A percentile compares a stretch with the other conserved stretches of the same genome.
These are phyloP conservation scores for Paraleonurus japonicus DNA, from an alignment of 257 asterid species.

Conservation along the genomic window DNA sequence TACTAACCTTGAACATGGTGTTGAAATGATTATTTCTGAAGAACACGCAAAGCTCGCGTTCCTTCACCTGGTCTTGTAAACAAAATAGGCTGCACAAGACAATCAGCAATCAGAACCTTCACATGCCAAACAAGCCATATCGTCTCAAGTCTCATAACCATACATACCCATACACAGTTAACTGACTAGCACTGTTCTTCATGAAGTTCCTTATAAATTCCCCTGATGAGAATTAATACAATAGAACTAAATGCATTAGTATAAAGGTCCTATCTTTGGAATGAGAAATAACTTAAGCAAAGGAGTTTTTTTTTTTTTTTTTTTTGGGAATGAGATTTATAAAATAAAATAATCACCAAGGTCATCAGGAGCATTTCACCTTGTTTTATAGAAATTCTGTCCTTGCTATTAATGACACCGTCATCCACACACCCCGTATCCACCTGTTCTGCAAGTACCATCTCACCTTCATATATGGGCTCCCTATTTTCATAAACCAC, in stretches of 20 bases:
- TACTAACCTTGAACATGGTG: conserved; percentile 93
- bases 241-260: conserved; percentile 23
- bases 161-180: conserved; percentile 83
- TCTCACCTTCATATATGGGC: conserved; percentile 97
- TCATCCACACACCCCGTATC: conserved; percentile 36
- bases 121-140: conserved; percentile 19
- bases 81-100: conserved; percentile 67
- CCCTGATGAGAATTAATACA: conserved; percentile 51
- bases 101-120: conserved; percentile 28
- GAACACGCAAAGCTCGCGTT: conserved; percentile 87
- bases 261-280: conserved; percentile 5
- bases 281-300: background rate
- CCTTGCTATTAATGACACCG: conserved; percentile 36
- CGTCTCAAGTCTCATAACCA: conserved; percentile 24
- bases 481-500: conserved; percentile 51
- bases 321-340: conserved; percentile 11
- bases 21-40: conserved; percentile 99
- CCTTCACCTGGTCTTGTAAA: conserved; percentile 87
- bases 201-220: conserved; percentile 65
- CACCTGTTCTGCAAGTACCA: conserved; percentile 76
- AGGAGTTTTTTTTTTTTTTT: background rate
- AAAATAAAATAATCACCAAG: conserved; percentile 7
- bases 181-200: conserved; percentile 91
- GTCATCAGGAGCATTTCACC: conserved; percentile 62
- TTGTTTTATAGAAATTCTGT: conserved; percentile 52